Evolutionary conservation across 2,329 filamentous ascomycete genomes (phyloP), one percentile per base, ranked within the genome.

Genomic region (Sphaerostilbella broomeana): DNA sequence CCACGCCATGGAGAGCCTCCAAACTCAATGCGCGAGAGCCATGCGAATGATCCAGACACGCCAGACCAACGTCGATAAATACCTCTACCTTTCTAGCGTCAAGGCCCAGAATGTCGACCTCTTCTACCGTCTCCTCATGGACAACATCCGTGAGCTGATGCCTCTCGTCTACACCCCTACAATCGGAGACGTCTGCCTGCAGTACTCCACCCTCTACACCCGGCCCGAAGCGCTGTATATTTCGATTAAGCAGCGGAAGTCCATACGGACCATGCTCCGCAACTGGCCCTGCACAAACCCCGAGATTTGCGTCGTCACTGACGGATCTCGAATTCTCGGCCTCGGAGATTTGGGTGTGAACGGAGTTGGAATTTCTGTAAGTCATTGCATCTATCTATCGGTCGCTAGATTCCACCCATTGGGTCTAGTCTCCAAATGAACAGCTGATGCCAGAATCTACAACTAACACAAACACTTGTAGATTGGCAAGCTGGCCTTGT

Each of bases 171-270:
- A 92, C 69, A 92, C 86, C 13, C 86, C 86, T 31, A 89, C 85
- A 56, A 88, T 98, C 54, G 92, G 92, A 55, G 90, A 97, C 61
- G 92, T 94, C 51, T 98, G 92, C 69, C 73, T 95, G 60, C 84
- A 90, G 66, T 98, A 94, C 78, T 95, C 89, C 26, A 87, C 90
- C 55, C 79, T 97, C 53, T 97, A 94, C 72, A 94, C 89, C 45
- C 84, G 89, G 51, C 89, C 92, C 16, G 92, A 97, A 72, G 88
- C 84, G 49, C 77, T 97, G 65, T 98, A 97, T 70, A 85, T 98
- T 49, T 95, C 89, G 45, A 95, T 86, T 66, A 85, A 87, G 65
- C 90, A 98, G 70, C 81, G 86, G 49, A 92, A 89, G 58, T 87
- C 90, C 47, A 86, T 97, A 48, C 79, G 80, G 55, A 82, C 84